phyloP scores from a whole-genome alignment of 257 asterid genomes.

The Fraxinus americana region DNA sequence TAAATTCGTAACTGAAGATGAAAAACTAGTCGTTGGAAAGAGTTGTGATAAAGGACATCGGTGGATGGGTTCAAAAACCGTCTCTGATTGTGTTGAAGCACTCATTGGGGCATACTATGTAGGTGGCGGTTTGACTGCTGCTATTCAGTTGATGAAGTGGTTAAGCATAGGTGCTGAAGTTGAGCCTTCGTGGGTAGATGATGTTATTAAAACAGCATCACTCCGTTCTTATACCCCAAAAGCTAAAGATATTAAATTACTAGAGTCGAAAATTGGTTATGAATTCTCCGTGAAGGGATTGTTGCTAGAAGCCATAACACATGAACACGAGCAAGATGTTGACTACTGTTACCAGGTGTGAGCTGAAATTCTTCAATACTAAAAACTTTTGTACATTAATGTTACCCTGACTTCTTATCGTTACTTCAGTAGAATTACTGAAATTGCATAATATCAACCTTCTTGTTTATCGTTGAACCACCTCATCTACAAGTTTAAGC shows the following conservation, averaged over 20 bases:
- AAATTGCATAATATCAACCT: background rate
- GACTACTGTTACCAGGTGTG: slow-evolving; percentile 66
- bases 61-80: slow-evolving; percentile 89
- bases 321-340: slow-evolving; percentile 46
- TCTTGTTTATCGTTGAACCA: background rate
- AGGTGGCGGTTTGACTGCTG: slow-evolving; percentile 76
- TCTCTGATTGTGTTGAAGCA: slow-evolving; percentile 93
- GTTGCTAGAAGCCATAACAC: slow-evolving; percentile 89
- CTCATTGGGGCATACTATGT: slow-evolving; percentile 94
- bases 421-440: background rate
- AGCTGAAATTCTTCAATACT: background rate
- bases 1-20: slow-evolving; percentile 56
- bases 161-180: slow-evolving; percentile 63
- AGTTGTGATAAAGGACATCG: slow-evolving; percentile 87
- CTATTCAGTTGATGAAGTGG: slow-evolving; percentile 81
- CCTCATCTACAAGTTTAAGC: background rate
- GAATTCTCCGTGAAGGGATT: slow-evolving; percentile 72
- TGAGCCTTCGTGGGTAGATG: slow-evolving; percentile 61
- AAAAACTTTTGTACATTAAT: background rate
- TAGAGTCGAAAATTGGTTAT: slow-evolving; percentile 75
- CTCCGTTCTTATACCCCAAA: slow-evolving; percentile 62
- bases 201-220: slow-evolving; percentile 62
- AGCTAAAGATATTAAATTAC: slow-evolving; percentile 41
- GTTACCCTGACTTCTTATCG: background rate
- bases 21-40: slow-evolving; percentile 62